Base-by-base conservation (phyloP, 257 asterid genomes). In the Vinca minor region DNA sequence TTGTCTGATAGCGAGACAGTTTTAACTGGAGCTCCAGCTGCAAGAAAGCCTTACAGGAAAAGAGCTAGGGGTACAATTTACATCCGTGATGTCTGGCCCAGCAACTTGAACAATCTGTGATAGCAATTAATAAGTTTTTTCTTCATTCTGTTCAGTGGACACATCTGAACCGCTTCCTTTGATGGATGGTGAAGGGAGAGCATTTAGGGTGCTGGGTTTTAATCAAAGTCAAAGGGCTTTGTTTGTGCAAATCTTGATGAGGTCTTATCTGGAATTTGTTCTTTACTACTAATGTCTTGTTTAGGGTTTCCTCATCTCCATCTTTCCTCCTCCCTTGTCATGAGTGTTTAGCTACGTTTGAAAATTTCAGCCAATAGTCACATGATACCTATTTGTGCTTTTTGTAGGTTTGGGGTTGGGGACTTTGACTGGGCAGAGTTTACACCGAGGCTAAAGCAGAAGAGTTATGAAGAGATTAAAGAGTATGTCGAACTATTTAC, bases 171-270 rank as follows among this genome's bases (percentile, higher is more conserved):
- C 84, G 45, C 79, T 79, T 69, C 98, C 98, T 70, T 77, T 89
- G 74, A 87, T 92, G 96, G 98, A 89, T 82, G 96, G 98, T 23
- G 96, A 92, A 84, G 98, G 95, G 58, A 84, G 83, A 77, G 84
- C 89, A 62, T 84, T 88, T 67, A 85, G 96, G 34, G 90, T 92
- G 44, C 68, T 84, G 73, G 98, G 98, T 35, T 92, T 92, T 72
- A 92, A 88, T 76, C 98, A 88, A 71, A 87, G 63, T 68, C 96
- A 92, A 77, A 79, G 98, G 75, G 94, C 95, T 60, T 69, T 76
- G 26, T 92, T 92, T 77, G 95, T 92, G 61, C 96, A 92, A 77
- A 78, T 87, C 67, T 69, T 92, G 78, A 92, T 89, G 96, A 89
- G 96, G 96, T 89, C 56, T 57, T 60, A 20, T 73, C 61, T 76